Evolutionary conservation across 2,329 filamentous ascomycete genomes (phyloP), one percentile per base, ranked within the genome.

Genomic region (Hypoxylon sp.): DNA sequence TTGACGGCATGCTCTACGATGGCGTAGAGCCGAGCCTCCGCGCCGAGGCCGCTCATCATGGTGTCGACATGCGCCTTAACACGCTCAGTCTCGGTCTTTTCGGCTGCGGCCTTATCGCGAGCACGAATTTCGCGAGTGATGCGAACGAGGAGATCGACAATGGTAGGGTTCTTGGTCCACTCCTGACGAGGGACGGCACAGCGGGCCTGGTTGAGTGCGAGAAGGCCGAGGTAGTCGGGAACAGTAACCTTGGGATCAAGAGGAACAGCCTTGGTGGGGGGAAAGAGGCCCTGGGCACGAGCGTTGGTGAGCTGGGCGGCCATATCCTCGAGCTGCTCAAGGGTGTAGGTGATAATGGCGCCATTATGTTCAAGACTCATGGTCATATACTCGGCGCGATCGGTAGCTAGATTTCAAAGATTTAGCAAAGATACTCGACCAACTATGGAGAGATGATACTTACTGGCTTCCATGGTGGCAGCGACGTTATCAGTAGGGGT

Each of bases 101-200:
- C 48, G 50, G 60, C 17, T 35, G 68, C 20, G 61, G 63, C 33
- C 18, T 69, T 62, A 58, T 78, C 75, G 1, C 77, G 76, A 15
- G 74, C 69, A 3, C 66, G 63, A 41, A 79, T 77, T 3, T 64
- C 64, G 3, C 72, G 71, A 2, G 71, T 62, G 13, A 77, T 71
- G 17, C 74, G 67, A 8, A 77, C 66, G 0, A 65, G 67, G 0
- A 76, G 65, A 0, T 55, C 35, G 5, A 50, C 48, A 0, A 55
- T 42, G 23, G 52, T 9, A 35, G 21, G 26, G 33, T 63, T 62
- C 7, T 18, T 15, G 33, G 49, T 57, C 46, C 66, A 69, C 35
- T 67, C 42, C 33, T 62, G 52, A n/a, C 33, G 61, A 31, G 63
- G 26, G 5, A 59, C 50, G 2, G 3, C 20, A 3, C 68, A 69